Base-by-base conservation (phyloP, 2,329 filamentous ascomycete genomes). In the Juglanconis sp. region DNA sequence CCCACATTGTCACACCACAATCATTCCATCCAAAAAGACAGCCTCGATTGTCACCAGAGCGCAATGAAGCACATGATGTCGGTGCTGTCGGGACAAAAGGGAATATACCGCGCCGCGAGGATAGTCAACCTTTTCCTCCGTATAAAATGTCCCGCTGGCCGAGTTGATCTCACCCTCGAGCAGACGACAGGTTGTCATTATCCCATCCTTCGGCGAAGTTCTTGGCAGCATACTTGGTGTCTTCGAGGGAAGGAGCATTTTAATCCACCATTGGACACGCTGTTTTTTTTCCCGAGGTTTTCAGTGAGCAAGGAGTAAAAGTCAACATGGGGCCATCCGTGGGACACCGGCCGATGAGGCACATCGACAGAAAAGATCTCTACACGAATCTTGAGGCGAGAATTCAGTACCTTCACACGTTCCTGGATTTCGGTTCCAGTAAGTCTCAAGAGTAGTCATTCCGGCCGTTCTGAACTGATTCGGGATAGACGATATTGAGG, bases 341-440 rank as follows among this genome's bases (percentile, higher is more conserved):
- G 48, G 56, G 52, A 32, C 57, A 44, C 35, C 44, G 59, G 38
- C 59, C 59, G 13, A 77, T 76, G 69, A 78, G 86, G 70, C 88
- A 91, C 68, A 80, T 92, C 65, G 84, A 88, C 71, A 85, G 89
- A 49, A 85, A 87, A 72, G 84, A 88, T 47, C 78, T 92, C 5
- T 91, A 91, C 73, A 90, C 86, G 31, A 85, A 83, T 66, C 79
- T 92, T 15, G 87, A 90, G 64, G 81, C 84, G 0, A 81, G 89
- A 54, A 84, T 92, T 61, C 83, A 84, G 55, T 92, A 92, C 64
- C 80, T 92, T 1, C 89, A 91, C 67, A 86, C 85, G 35, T 92
- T 92, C 62, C 82, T 92, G 32, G 89, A 92, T 69, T 92, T 92
- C 69, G 87, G 83, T 67, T 83, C 84, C 62, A 80, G 89, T 91